Conservation (phyloP, 306 rosid species). For the Geum urbanum region DNA sequence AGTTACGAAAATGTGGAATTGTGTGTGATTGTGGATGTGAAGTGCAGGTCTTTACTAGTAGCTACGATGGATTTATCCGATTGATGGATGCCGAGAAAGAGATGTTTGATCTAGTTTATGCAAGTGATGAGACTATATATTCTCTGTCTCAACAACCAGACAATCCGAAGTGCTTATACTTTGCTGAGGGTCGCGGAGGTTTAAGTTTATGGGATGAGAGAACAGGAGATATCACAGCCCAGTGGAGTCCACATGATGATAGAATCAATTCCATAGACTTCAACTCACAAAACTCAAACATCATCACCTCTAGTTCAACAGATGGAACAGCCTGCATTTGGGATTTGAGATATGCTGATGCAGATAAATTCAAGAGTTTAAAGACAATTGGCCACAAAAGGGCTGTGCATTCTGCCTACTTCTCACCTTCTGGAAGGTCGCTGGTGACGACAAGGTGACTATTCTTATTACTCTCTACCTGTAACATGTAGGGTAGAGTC, state of each 20-base stretch:
- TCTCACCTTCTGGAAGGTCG: constrained; percentile 80
- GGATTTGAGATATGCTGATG: constrained; percentile 65
- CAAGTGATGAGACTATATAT: constrained; percentile 41
- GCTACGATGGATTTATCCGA: constrained; percentile 68
- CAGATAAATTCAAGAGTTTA: constrained; percentile 40
- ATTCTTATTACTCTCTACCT: background rate
- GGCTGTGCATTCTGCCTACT: constrained; percentile 78
- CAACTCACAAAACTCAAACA: constrained; percentile 41
- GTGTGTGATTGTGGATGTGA: constrained; percentile 12
- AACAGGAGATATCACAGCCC: constrained; percentile 44
- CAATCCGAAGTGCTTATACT: constrained; percentile 58
- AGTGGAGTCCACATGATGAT: constrained; percentile 55
- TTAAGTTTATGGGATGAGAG: constrained; percentile 65
- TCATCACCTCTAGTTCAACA: constrained; percentile 74
- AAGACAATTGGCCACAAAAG: constrained; percentile 48
- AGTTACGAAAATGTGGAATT: background rate
- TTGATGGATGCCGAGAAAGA: constrained; percentile 85
- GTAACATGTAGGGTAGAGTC: background rate
- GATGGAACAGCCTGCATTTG: constrained; percentile 85
- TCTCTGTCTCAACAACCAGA: constrained; percentile 51
- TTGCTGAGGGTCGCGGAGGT: constrained; percentile 65
- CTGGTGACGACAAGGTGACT: constrained; percentile 78
- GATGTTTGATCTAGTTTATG: constrained; percentile 62
- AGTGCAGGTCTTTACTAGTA: constrained; percentile 66
- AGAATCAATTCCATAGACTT: constrained; percentile 77